Conservation (phyloP, 495 filamentous ascomycete species). For the Xylaria venustula region DNA sequence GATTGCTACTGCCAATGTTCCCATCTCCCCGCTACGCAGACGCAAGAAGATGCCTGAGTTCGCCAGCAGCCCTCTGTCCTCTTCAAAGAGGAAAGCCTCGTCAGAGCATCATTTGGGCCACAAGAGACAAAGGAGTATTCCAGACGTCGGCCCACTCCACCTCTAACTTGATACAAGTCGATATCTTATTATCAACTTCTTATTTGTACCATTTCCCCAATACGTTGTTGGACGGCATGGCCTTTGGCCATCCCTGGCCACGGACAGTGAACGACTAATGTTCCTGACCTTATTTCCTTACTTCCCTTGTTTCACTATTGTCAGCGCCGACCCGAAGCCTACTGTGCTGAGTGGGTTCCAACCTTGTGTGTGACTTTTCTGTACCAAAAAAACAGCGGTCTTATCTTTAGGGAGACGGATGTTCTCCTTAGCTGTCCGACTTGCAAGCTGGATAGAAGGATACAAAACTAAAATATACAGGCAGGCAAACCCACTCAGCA, state of each 20-base stretch:
- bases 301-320: not conserved
- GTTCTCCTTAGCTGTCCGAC: not conserved
- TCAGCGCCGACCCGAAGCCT: not conserved
- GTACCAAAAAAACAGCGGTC: not conserved
- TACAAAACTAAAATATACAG: not conserved
- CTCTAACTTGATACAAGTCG: slow-evolving; percentile 12
- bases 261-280: slow-evolving; percentile 1
- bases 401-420: not conserved
- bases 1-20: slow-evolving; percentile 52
- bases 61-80: slow-evolving; percentile 38
- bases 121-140: slow-evolving; percentile 51
- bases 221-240: slow-evolving; percentile 34
- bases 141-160: slow-evolving; percentile 34
- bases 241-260: slow-evolving; percentile 35
- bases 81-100: slow-evolving; percentile 51
- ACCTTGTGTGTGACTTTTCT: not conserved
- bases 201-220: slow-evolving; percentile 18
- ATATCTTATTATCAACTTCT: not conserved
- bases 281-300: not conserved
- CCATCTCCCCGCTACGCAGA: slow-evolving; percentile 53
- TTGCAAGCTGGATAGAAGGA: not conserved
- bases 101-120: slow-evolving; percentile 36
- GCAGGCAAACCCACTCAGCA: not conserved
- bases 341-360: not conserved
- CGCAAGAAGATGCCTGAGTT: slow-evolving; percentile 41